Conservation (phyloP, 345 rosid species). For the Dipteronia dyeriana region DNA sequence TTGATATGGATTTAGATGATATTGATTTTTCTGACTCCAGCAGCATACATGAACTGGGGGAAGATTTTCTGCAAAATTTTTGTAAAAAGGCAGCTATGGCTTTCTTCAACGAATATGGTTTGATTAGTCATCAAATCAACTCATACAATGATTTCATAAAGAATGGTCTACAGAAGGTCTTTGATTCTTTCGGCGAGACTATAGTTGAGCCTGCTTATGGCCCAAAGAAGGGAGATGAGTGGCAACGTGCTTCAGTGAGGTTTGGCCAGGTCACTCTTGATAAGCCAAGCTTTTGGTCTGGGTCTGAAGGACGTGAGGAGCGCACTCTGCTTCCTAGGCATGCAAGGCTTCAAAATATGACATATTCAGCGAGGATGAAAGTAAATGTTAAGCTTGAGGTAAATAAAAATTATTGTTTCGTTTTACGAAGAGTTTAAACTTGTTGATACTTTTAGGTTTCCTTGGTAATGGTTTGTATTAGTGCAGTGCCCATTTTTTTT, state of each 20-base stretch:
- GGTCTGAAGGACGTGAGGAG: conserved; percentile 34
- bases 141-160: conserved; percentile 70
- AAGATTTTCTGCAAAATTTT: conserved; percentile 44
- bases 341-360: conserved; percentile 93
- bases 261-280: conserved; percentile 65
- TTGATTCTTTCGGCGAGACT: conserved; percentile 68
- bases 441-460: not conserved
- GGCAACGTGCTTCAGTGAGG: conserved; percentile 59
- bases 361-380: conserved; percentile 73
- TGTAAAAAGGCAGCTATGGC: conserved; percentile 60
- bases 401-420: conserved; percentile 11
- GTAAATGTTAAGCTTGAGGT: conserved; percentile 71
- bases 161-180: conserved; percentile 61
- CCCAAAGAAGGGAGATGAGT: conserved; percentile 69
- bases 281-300: conserved; percentile 54
- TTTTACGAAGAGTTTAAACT: conserved; percentile 1
- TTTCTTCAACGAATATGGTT: conserved; percentile 70
- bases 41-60: conserved; percentile 46
- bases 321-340: conserved; percentile 64
- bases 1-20: conserved; percentile 36
- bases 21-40: conserved; percentile 32
- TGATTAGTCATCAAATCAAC: conserved; percentile 83
- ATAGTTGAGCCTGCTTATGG: conserved; percentile 68
- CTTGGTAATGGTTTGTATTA: not conserved
- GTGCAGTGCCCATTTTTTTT: not conserved